Base-by-base conservation (phyloP, 768 basidiomycete genomes). In the Termitomyces sp. region DNA sequence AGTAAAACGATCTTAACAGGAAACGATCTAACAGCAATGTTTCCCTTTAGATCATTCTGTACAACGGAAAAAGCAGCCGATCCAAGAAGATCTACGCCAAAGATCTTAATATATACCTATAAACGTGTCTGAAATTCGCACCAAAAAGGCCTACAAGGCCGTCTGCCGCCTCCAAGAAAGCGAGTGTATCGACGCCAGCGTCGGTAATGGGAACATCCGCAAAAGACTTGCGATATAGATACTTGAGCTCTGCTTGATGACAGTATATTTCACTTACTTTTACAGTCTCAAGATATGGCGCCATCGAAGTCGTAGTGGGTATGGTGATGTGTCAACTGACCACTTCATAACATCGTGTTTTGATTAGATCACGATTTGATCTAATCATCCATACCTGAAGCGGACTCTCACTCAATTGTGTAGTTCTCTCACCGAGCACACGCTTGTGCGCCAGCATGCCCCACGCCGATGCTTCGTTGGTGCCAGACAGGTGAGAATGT, bases 101-200 rank as follows among this genome's bases (percentile, higher is more conserved):
- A 23, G 41, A n/a, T 35, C 26, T 33, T 23, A 28, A 36, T 36
- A 8, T 40, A 49, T 23, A 47, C 36, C 30, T 49, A 20, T 33
- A 26, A 30, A 18, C 2, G 1, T 14, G 35, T 33, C 10, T 38
- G 10, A n/a, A 16, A 58, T 30, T 50, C 83, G 59, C 64, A 97
- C 96, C 93, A 71, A 99, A 97, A 66, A 98, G 76, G 58, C 88
- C 87, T 60, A 95, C 89, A 49, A 99, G 81, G 41, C 94, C 96
- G 58, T 90, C 81, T 1, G 91, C 79, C 8, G 96, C 97, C 66
- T 96, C 87, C 66, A 95, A 81, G 77, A 98, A 99, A 50, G 80
- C 77, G 48, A 84, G 71, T 16, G 97, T 98, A 71, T 98, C 88
- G 70, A 98, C 84, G 61, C 96, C 96, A 66, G 80, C 82, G 65